Evolutionary conservation across 345 rosid genomes (phyloP).

Genomic region (Erucastrum elatum): DNA sequence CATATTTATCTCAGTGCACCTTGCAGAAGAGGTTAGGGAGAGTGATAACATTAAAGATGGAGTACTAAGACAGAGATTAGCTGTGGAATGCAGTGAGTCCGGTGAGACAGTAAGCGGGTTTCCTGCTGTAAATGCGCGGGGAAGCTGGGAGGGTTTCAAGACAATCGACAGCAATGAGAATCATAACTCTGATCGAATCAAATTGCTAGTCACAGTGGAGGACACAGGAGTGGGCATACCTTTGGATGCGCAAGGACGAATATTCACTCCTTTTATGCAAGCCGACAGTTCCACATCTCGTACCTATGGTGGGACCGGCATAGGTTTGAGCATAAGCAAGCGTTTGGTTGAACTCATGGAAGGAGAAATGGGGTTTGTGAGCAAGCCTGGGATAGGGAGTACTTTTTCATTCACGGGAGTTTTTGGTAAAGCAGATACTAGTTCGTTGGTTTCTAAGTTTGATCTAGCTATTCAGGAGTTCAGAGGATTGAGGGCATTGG

Average conservation of each 20-base stretch:
- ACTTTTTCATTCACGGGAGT: conserved; percentile 80
- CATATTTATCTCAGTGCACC: conserved; percentile 81
- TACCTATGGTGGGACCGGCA: conserved; percentile 94
- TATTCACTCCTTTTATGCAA: conserved; percentile 96
- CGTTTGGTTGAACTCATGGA: conserved; percentile 88
- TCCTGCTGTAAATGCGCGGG: conserved; percentile 74
- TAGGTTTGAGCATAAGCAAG: conserved; percentile 91
- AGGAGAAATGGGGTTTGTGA: conserved; percentile 89
- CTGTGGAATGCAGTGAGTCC: conserved; percentile 42
- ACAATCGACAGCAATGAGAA: conserved; percentile 29
- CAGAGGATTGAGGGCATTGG: conserved; percentile 63
- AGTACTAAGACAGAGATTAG: conserved; percentile 56
- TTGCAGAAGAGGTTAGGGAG: conserved; percentile 61
- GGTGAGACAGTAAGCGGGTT: conserved; percentile 57
- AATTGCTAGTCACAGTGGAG: conserved; percentile 78
- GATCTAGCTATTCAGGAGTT: conserved; percentile 52
- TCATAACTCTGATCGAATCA: conserved; percentile 48
- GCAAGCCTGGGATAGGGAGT: conserved; percentile 72
- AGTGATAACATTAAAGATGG: conserved; percentile 44
- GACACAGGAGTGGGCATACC: conserved; percentile 95
- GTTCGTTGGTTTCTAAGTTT: conserved; percentile 46
- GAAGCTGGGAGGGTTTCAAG: conserved; percentile 77
- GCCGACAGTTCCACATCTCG: conserved; percentile 98
- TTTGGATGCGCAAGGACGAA: conserved; percentile 64
- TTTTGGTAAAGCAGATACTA: conserved; percentile 54